Evolutionary conservation across 352 stramenopile genomes (phyloP), one percentile per base, ranked within the genome.

Genomic region (Phytophthora melonis): DNA sequence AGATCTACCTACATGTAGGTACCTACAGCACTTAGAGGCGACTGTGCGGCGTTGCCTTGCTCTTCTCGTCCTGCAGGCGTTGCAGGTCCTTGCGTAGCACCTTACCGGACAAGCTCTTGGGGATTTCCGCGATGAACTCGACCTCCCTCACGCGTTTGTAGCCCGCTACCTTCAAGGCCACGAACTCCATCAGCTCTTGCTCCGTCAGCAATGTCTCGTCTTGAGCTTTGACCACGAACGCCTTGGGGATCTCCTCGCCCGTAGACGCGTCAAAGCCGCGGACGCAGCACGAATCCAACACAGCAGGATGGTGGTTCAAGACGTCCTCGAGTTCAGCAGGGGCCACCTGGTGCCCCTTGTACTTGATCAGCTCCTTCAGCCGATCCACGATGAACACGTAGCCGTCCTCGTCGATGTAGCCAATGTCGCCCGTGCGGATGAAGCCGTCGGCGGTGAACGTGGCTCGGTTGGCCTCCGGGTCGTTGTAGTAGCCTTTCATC

Each of bases 351-450:
- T 93, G 93, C 13, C 93, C 94, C 63, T 96, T 96, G 63, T 97
- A 92, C 81, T 98, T 98, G 79, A 98, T 98, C 18, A 98, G 72
- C 72, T 98, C 93, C 81, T 98, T 98, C 23, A 97, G 72, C 14
- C 93, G 79, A 74, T 98, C 95, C 0, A 90, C 89, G 52, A 98
- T 96, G 65, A 89, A 97, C n/a, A 98, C 86, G 69, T 82, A 97
- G 1, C 90, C 93, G 50, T 98, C 89, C 23, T 95, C 80, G 68
- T 98, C 93, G 65, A 98, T 92, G 63, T 92, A 87, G 16, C 83
- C 91, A 19, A 98, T 74, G 80, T 98, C 94, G 11, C 94, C 94
- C 11, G 92, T 97, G 52, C 83, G 78, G 30, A 98, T 67, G 80
- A 90, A 98, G 9, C 88, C 89, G 43, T 90, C 84, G 30, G 80